Conservation (phyloP, 2,329 filamentous ascomycete species). For the Monilinia vaccinii-corymbosi region DNA sequence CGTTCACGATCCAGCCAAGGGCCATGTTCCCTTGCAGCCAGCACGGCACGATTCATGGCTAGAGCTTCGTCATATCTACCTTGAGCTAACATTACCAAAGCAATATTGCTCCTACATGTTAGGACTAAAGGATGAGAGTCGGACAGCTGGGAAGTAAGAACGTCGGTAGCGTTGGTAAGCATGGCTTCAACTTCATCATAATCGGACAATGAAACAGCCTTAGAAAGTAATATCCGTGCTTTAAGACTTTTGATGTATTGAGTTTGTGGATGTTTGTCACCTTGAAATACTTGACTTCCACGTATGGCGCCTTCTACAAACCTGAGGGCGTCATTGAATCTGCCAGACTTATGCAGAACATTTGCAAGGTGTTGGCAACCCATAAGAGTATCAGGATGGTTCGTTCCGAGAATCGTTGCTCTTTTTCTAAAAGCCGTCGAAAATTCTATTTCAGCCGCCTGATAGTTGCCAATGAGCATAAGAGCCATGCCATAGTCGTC, state of each 20-base stretch:
- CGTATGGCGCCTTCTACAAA: conserved; percentile 18
- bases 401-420: conserved; percentile 15
- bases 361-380: conserved; percentile 20
- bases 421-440: conserved; percentile 19
- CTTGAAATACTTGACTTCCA: conserved; percentile 18
- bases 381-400: conserved; percentile 19
- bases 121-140: conserved; percentile 20
- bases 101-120: conserved; percentile 19
- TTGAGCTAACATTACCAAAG: conserved; percentile 17
- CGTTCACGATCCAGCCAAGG: conserved; percentile 21
- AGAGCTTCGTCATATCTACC: conserved; percentile 22
- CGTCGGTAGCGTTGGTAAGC: conserved; percentile 15
- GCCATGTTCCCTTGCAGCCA: conserved; percentile 16
- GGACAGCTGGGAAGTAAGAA: conserved; percentile 14
- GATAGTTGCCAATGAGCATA: conserved; percentile 19
- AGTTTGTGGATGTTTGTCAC: conserved; percentile 21
- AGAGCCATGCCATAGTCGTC: conserved; percentile 11
- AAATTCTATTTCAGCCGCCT: conserved; percentile 16
- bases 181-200: conserved; percentile 20
- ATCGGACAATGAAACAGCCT: conserved; percentile 16
- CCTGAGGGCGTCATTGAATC: conserved; percentile 17
- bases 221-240: conserved; percentile 16
- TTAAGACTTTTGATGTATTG: conserved; percentile 20
- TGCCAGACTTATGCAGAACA: conserved; percentile 17
- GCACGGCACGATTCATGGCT: conserved; percentile 16